These are phyloP conservation scores for Paradendryphiella salina DNA, from an alignment of 2,329 filamentous ascomycete genomes.

Conservation along the genomic window DNA sequence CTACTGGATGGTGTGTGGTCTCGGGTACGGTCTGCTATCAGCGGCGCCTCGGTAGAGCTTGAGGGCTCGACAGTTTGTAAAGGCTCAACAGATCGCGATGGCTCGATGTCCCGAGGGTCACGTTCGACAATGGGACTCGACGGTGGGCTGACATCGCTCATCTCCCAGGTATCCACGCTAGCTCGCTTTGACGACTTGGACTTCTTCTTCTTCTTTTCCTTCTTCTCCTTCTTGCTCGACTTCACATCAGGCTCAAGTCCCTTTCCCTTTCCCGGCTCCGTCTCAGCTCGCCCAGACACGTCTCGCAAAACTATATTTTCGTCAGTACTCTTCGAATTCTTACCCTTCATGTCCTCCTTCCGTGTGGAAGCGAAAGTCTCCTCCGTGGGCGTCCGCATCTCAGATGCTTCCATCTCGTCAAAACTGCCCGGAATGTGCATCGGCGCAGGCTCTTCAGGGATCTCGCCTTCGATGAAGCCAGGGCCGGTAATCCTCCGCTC, in stretches of 20 bases:
- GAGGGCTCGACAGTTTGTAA: conserved; percentile 2
- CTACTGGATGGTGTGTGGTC: conserved; percentile 11
- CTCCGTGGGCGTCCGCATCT: conserved; percentile 22
- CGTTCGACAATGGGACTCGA: conserved; percentile 37
- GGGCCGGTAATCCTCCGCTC: conserved; percentile 25
- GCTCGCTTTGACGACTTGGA: conserved; percentile 39
- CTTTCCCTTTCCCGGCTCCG: conserved; percentile 14
- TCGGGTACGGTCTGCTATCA: not conserved
- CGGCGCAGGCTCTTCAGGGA: conserved; percentile 60
- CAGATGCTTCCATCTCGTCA: conserved; percentile 40
- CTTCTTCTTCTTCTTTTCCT: conserved; percentile 12
- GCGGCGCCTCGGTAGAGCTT: not conserved
- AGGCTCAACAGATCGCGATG: not conserved
- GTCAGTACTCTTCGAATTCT: conserved; percentile 30
- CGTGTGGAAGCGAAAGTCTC: conserved; percentile 19
- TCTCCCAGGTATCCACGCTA: conserved; percentile 38
- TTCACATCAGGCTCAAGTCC: conserved; percentile 29
- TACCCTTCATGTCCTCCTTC: conserved; percentile 36
- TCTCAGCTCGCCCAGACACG: conserved; percentile 14
- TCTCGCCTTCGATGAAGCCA: conserved; percentile 45
- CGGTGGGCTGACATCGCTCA: conserved; percentile 31
- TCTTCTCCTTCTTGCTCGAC: conserved; percentile 42
- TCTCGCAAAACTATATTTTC: conserved; percentile 27
- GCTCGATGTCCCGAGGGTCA: conserved; percentile 32
- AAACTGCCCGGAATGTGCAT: conserved; percentile 67